phyloP scores from a whole-genome alignment of 352 stramenopile species.

The Globisporangium cederbergense region DNA sequence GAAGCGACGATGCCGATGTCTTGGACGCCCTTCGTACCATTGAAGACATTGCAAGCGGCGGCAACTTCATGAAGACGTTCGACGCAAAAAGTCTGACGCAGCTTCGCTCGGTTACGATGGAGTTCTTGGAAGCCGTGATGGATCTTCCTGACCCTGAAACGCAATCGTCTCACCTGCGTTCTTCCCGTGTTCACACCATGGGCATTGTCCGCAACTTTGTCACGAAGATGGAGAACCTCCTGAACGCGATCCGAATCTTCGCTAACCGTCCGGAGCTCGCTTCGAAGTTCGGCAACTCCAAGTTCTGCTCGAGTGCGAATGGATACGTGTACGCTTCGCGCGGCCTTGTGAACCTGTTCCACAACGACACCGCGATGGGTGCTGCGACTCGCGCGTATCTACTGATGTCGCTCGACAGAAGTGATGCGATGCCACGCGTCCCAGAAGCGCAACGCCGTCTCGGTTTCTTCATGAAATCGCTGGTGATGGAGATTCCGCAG shows the following conservation, averaged over 20 bases:
- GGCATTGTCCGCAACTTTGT: constrained; percentile 73
- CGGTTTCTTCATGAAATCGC: constrained; percentile 79
- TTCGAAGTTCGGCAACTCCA: constrained; percentile 63
- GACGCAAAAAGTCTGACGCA: constrained; percentile 49
- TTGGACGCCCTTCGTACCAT: constrained; percentile 62
- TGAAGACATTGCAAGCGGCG: constrained; percentile 52
- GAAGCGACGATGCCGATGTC: constrained; percentile 60
- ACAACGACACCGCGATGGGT: constrained; percentile 74
- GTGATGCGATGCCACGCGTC: constrained; percentile 66
- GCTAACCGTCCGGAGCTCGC: constrained; percentile 48
- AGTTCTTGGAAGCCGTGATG: constrained; percentile 73
- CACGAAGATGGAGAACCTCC: constrained; percentile 64
- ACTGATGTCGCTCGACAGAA: constrained; percentile 66
- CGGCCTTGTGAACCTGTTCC: constrained; percentile 73
- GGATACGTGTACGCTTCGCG: constrained; percentile 75
- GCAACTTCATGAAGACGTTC: constrained; percentile 68
- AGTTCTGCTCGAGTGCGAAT: constrained; percentile 76
- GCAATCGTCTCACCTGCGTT: constrained; percentile 43
- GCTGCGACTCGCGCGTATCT: constrained; percentile 69
- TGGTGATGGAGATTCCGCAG: constrained; percentile 78
- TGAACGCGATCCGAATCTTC: constrained; percentile 59
- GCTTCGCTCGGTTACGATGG: constrained; percentile 53
- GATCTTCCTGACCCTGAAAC: constrained; percentile 62
- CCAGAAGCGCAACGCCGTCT: constrained; percentile 71
- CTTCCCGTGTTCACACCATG: constrained; percentile 66